Evolutionary conservation across 1,284 basidiomycete species (phyloP).

Genomic region (Ganoderma lingzhi): DNA sequence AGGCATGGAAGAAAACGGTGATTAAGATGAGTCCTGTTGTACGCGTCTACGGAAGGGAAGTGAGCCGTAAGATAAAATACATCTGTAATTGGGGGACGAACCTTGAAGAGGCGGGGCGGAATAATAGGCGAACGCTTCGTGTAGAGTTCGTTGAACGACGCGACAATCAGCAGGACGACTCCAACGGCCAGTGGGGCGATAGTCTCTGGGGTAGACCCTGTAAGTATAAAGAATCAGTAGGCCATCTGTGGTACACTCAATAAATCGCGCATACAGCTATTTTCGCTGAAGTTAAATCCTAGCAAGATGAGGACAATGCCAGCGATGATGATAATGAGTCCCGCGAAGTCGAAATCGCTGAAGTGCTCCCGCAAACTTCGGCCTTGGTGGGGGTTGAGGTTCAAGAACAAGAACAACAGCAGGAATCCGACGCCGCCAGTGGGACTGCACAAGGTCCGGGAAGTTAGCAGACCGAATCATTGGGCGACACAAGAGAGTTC

Average conservation of each 20-base stretch:
- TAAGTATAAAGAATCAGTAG: neutral
- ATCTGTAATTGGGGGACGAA: conserved; percentile 33
- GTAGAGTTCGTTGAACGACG: conserved; percentile 69
- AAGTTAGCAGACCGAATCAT: conserved; percentile 1
- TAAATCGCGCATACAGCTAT: conserved; percentile 55
- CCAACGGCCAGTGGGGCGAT: conserved; percentile 83
- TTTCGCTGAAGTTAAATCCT: conserved; percentile 84
- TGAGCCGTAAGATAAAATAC: neutral
- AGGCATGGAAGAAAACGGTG: conserved; percentile 69
- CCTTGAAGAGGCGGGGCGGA: conserved; percentile 82
- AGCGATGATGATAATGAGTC: conserved; percentile 73
- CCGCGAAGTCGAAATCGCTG: conserved; percentile 80
- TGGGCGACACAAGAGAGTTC: conserved; percentile 28
- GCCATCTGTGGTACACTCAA: neutral
- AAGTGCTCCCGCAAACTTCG: conserved; percentile 66
- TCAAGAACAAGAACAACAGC: conserved; percentile 82
- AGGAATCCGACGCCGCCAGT: conserved; percentile 78
- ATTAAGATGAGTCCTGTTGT: conserved; percentile 38
- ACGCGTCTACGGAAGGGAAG: conserved; percentile 7
- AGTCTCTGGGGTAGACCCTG: conserved; percentile 57
- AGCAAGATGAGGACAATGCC: conserved; percentile 82
- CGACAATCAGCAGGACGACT: conserved; percentile 59
- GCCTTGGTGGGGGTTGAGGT: conserved; percentile 79
- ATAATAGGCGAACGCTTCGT: conserved; percentile 85
- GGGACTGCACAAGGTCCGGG: conserved; percentile 53